Percentiles rank a stretch among this genome's conserved stretches.
These are phyloP conservation scores for Cladosporium sp. DNA, from an alignment of 2,329 filamentous ascomycete genomes.

Conservation along the genomic window DNA sequence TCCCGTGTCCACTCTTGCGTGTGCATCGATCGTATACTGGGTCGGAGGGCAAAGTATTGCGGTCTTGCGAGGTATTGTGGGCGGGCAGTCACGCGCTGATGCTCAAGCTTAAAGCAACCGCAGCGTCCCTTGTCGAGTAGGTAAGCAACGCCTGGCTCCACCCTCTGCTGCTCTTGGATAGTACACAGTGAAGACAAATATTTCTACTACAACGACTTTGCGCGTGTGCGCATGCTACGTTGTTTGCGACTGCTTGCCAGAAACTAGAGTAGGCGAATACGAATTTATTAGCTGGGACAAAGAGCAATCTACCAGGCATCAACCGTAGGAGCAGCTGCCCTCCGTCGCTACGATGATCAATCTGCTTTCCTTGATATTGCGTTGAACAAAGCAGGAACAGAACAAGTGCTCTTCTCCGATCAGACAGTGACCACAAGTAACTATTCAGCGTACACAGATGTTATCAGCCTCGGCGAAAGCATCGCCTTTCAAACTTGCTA, in stretches of 20 bases:
- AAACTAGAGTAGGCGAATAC: background rate
- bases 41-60: background rate
- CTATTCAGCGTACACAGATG: background rate
- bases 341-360: background rate
- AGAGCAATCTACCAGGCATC: background rate
- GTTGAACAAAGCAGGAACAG: background rate
- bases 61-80: background rate
- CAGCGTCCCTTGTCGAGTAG: background rate
- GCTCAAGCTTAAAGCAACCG: background rate
- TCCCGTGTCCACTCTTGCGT: constrained; percentile 19
- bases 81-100: constrained; percentile 9
- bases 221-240: background rate
- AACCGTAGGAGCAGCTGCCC: background rate
- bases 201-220: background rate
- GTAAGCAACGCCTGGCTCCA: background rate
- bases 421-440: background rate
- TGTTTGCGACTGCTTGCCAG: background rate
- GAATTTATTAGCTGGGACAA: background rate
- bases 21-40: constrained; percentile 14
- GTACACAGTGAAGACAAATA: background rate
- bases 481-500: background rate
- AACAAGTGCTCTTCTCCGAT: background rate
- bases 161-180: too few species aligned
- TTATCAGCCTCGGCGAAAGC: background rate
- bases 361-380: background rate